Conservation (phyloP, 176 grass and related monocot species). For the Puya raimondii region DNA sequence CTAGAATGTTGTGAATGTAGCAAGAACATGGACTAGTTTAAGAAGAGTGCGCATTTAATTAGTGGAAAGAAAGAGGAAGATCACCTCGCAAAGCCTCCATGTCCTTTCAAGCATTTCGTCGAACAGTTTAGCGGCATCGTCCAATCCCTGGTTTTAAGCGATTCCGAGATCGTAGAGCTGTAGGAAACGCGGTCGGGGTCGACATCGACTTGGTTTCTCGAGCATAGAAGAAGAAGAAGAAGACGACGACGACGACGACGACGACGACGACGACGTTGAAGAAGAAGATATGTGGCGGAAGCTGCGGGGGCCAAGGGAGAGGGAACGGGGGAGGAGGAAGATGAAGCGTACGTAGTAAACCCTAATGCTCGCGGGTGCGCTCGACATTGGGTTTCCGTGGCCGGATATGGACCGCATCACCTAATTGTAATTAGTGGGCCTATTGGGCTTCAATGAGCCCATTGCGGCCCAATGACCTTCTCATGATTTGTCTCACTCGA, state of each 20-base stretch:
- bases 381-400: no score
- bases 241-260: no score
- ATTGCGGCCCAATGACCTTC: no score
- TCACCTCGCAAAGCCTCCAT: conserved; percentile 31
- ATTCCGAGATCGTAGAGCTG: conserved; percentile 39
- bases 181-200: conserved; percentile 63
- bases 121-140: conserved; percentile 47
- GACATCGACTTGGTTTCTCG: conserved; percentile 34
- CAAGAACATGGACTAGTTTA: neutral
- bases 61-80: neutral
- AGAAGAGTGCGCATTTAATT: neutral
- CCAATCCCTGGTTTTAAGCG: conserved; percentile 32
- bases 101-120: conserved; percentile 85
- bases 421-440: no score
- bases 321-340: conserved; percentile 5
- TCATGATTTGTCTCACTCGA: no score
- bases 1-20: neutral
- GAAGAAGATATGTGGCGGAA: conserved; percentile 49
- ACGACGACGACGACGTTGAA: conserved; percentile 42
- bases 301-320: conserved; percentile 31
- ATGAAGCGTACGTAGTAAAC: no score
- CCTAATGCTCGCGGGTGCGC: no score
- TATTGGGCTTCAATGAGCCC: no score
- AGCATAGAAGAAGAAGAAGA: conserved; percentile 47
- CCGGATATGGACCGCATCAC: no score